Evolutionary conservation across 202 grass and related monocot genomes (phyloP).

Genomic region (Panicum virgatum): DNA sequence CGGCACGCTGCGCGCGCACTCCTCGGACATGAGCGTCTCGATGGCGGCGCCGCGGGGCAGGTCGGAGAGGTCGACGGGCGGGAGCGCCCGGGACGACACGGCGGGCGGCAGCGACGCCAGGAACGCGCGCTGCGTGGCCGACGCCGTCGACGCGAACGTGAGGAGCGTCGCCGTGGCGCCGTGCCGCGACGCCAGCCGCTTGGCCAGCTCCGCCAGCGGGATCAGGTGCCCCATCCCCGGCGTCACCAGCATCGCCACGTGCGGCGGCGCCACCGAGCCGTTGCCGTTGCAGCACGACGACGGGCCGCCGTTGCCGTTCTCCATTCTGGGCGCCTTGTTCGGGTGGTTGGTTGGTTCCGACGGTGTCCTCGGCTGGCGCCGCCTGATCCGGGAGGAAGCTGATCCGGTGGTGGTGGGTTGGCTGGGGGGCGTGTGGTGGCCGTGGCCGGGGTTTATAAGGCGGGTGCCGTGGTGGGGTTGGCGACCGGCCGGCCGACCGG

Average conservation of each 20-base stretch:
- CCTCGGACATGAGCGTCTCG: slow-evolving; percentile 65
- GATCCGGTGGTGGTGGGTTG: too few relatives aligned
- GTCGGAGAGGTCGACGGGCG: slow-evolving; percentile 47
- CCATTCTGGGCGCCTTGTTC: neutral
- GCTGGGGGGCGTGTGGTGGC: too few relatives aligned
- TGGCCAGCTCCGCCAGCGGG: slow-evolving; percentile 55
- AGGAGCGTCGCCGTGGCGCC: slow-evolving; percentile 49
- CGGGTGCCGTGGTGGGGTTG: too few relatives aligned
- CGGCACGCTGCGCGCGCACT: slow-evolving; percentile 23
- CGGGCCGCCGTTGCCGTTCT: slow-evolving; percentile 30
- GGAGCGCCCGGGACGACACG: slow-evolving; percentile 29
- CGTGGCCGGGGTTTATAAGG: too few relatives aligned
- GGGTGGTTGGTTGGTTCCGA: neutral
- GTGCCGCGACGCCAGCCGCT: slow-evolving; percentile 35
- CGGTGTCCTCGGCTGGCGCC: too few relatives aligned
- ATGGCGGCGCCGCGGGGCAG: slow-evolving; percentile 40
- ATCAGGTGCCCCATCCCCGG: slow-evolving; percentile 81
- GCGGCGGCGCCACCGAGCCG: neutral
- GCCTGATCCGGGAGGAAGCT: too few relatives aligned
- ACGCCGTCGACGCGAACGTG: slow-evolving; percentile 46
- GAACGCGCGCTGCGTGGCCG: slow-evolving; percentile 47
- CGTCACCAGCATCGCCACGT: slow-evolving; percentile 53
- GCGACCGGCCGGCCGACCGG: too few relatives aligned
- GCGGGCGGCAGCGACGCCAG: slow-evolving; percentile 29
- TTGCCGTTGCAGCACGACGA: neutral